A percentile compares a stretch with the other conserved stretches of the same genome.
Conservation (phyloP, 495 filamentous ascomycete genomes). For the Penicillium roqueforti region DNA sequence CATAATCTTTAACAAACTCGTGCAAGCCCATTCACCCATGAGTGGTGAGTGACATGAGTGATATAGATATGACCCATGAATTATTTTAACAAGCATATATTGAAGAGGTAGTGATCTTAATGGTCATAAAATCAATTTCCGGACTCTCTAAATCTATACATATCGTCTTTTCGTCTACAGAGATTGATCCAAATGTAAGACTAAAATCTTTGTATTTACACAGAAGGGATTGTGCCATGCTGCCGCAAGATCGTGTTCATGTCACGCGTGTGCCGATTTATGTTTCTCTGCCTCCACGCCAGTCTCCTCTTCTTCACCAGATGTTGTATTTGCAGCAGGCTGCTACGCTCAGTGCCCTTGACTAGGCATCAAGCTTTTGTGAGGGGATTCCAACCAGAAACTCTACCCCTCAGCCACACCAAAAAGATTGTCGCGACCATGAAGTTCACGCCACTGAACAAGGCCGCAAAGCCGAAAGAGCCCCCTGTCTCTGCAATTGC, state of each 20-base stretch:
- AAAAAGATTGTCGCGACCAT: background rate
- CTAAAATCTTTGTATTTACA: too few species aligned
- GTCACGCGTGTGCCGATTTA: background rate
- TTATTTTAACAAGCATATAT: too few species aligned
- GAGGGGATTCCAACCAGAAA: background rate
- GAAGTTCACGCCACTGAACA: background rate
- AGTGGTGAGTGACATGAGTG: too few species aligned
- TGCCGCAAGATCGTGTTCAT: background rate
- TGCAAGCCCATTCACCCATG: too few species aligned
- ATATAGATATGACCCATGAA: too few species aligned
- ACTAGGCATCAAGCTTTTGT: background rate
- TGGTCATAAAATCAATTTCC: too few species aligned
- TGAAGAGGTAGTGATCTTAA: too few species aligned
- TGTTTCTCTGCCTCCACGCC: background rate
- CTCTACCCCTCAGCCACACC: background rate
- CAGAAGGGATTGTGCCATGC: background rate
- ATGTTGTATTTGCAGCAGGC: background rate
- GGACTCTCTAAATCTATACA: too few species aligned
- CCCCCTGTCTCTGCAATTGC: slow-evolving; percentile 21
- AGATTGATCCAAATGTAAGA: too few species aligned
- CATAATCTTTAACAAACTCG: too few species aligned
- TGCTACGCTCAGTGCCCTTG: background rate
- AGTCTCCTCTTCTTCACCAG: background rate
- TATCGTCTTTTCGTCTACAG: too few species aligned
- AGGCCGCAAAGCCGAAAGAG: background rate